Evolutionary conservation across 2,329 filamentous ascomycete species (phyloP).

Genomic region (Colletotrichum melonis): DNA sequence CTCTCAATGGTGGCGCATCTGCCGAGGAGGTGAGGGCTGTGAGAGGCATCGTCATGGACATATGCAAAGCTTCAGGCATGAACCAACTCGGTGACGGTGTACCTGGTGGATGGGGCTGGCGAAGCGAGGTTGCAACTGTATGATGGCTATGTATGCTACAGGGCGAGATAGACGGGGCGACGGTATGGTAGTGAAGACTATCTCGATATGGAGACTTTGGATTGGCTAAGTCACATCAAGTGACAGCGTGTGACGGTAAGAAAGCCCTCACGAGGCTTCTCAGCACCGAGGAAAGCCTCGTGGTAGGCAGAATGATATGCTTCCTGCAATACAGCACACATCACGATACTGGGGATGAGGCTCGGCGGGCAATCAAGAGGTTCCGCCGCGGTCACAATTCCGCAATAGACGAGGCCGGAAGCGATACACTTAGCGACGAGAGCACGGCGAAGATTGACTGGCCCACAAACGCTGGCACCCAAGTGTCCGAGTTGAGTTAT

Average conservation of each 20-base stretch:
- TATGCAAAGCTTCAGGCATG: conserved; percentile 62
- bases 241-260: too few relatives aligned
- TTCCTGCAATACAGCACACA: background rate
- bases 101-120: conserved; percentile 59
- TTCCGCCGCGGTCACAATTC: conserved; percentile 27
- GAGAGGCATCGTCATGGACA: conserved; percentile 55
- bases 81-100: conserved; percentile 46
- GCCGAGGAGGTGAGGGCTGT: conserved; percentile 61
- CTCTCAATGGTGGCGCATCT: conserved; percentile 61
- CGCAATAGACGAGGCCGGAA: conserved; percentile 18
- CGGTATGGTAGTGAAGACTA: background rate
- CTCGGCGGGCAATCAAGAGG: background rate
- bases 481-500: conserved; percentile 9
- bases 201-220: too few relatives aligned
- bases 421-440: background rate
- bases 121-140: conserved; percentile 54
- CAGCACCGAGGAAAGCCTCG: background rate
- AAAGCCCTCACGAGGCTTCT: background rate
- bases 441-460: conserved; percentile 5
- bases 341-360: conserved; percentile 2
- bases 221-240: too few relatives aligned
- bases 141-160: conserved; percentile 37
- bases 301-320: background rate
- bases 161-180: background rate
- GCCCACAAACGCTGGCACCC: conserved; percentile 18